A percentile compares a stretch with the other conserved stretches of the same genome.
Evolutionary conservation across 768 basidiomycete genomes (phyloP).

Genomic region (Pulveroboletus ravenelii): DNA sequence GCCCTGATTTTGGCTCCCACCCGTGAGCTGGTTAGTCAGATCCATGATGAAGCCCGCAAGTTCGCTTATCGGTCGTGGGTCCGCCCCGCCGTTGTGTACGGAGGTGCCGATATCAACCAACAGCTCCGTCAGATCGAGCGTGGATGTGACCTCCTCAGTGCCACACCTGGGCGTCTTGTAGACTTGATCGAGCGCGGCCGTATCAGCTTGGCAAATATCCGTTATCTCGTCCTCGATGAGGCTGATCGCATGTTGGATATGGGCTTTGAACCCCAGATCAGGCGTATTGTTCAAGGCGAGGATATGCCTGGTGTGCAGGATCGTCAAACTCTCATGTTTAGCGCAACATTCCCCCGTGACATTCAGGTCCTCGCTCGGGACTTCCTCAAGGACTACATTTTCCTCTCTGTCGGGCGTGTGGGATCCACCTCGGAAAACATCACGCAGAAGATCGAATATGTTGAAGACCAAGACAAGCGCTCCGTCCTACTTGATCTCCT

Average conservation of each 20-base stretch:
- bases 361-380: slow-evolving; percentile 96
- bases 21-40: slow-evolving; percentile 97
- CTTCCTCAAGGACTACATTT: slow-evolving; percentile 98
- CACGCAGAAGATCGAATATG: slow-evolving; percentile 97
- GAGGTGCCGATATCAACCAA: slow-evolving; percentile 95
- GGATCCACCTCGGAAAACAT: slow-evolving; percentile 99
- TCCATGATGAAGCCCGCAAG: slow-evolving; percentile 98
- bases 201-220: slow-evolving; percentile 93
- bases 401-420: slow-evolving; percentile 97
- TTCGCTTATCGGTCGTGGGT: slow-evolving; percentile 99
- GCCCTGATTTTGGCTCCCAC: slow-evolving; percentile 98
- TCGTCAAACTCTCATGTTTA: slow-evolving; percentile 99
- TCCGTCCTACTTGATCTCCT: slow-evolving; percentile 94
- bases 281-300: slow-evolving; percentile 94
- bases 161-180: slow-evolving; percentile 96
- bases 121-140: slow-evolving; percentile 93
- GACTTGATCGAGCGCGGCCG: slow-evolving; percentile 97
- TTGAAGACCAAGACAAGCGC: slow-evolving; percentile 95
- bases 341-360: slow-evolving; percentile 97
- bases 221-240: slow-evolving; percentile 97
- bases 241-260: slow-evolving; percentile 99
- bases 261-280: slow-evolving; percentile 99
- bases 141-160: slow-evolving; percentile 94
- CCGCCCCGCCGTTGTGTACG: slow-evolving; percentile 97
- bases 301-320: slow-evolving; percentile 94